phyloP scores from a whole-genome alignment of 2,329 filamentous ascomycete genomes.

The Dactylellina parvicollis region DNA sequence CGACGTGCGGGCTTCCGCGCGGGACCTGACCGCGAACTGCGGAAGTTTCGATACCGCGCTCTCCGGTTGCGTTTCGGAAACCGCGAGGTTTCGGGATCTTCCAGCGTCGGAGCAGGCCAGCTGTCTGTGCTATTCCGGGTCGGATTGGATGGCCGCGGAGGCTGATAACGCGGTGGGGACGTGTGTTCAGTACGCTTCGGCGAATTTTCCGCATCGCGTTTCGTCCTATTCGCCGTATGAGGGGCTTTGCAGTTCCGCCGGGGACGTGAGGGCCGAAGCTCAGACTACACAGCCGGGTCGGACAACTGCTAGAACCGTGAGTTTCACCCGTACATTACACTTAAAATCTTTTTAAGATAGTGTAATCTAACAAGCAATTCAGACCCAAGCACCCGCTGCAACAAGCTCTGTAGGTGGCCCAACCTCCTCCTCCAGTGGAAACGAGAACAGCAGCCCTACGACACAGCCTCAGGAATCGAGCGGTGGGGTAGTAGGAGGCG shows the following conservation, averaged over 20 bases:
- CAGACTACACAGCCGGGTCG: slow-evolving; percentile 2
- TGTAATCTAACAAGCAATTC: neutral
- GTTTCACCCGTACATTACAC: neutral
- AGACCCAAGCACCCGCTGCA: slow-evolving; percentile 9
- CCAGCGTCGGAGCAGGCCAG: slow-evolving; percentile 15
- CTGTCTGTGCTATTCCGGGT: slow-evolving; percentile 29
- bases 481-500: neutral
- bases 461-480: neutral
- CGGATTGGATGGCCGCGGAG: slow-evolving; percentile 17
- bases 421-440: neutral
- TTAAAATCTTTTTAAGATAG: neutral
- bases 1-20: slow-evolving; percentile 25
- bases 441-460: neutral
- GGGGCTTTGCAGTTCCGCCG: slow-evolving; percentile 22
- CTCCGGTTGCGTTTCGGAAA: slow-evolving; percentile 20
- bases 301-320: slow-evolving; percentile 15
- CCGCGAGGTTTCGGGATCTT: neutral
- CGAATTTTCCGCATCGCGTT: slow-evolving; percentile 31
- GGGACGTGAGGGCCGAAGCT: slow-evolving; percentile 26
- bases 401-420: neutral
- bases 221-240: slow-evolving; percentile 33
- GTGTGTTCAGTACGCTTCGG: slow-evolving; percentile 30
- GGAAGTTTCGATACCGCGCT: slow-evolving; percentile 13
- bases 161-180: slow-evolving; percentile 24
- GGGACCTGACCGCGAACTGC: slow-evolving; percentile 12